Evolutionary conservation across 2,329 filamentous ascomycete species (phyloP), one percentile per base, ranked within the genome.

Genomic region (Fusarium sp.): DNA sequence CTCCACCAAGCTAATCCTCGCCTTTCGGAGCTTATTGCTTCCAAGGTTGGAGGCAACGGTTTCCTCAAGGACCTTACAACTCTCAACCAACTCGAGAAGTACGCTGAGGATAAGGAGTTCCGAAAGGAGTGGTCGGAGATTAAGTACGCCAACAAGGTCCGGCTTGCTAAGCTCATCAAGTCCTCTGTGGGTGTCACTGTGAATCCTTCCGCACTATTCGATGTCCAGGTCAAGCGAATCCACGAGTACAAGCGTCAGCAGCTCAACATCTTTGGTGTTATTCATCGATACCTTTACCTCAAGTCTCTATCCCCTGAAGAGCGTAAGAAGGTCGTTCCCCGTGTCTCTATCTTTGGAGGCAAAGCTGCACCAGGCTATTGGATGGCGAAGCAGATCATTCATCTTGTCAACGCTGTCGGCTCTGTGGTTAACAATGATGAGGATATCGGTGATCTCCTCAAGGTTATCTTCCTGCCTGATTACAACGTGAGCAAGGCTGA

Each of bases 401-500:
- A 98, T 78, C 87, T 99, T 59, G 90, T 99, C 84, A 98, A 97
- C 83, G 91, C 90, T 65, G 96, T 98, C 28, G 94, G 93, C 6
- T 83, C 89, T 16, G 92, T 98, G 4, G 91, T 99, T 72, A 99
- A 99, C 84, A 92, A 92, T 40, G 96, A 99, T 75, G 85, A 89
- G 42, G 96, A 98, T 34, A 90, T 98, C 76, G 95, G 95, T 33
- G 95, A 98, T 76, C 85, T 97, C 31, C 87, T 99, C 77, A 99
- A 99, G 86, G 96, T 99, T 54, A 90, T 99, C 76, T 99, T 97
- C 85, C 82, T 99, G 55, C 93, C 97, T 77, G 96, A 99, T 81
- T 99, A 99, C 87, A 99, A 99, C 72, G 96, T 99, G 77, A 97
- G 94, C 88, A 99, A 99, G 85, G 96, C 96, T 4, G 96, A 99